phyloP scores from a whole-genome alignment of 768 basidiomycete genomes.

The Chalciporus pseudorubinellus region DNA sequence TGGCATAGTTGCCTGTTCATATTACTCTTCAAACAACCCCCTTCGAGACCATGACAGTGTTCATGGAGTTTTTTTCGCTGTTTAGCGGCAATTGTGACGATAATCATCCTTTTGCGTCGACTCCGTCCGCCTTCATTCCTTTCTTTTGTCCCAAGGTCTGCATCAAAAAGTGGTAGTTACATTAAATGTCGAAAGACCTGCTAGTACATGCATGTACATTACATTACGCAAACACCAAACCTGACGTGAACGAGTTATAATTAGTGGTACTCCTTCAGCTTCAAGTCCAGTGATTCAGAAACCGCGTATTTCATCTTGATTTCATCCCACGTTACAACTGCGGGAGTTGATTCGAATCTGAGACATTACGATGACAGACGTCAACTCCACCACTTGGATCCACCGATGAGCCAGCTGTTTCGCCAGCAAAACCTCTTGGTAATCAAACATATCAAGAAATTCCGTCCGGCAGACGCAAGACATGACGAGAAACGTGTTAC shows the following conservation, averaged over 20 bases:
- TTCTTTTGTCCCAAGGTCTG: neutral
- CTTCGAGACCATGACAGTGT: neutral
- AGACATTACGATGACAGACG: too few species aligned
- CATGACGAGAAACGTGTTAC: neutral
- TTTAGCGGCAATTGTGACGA: neutral
- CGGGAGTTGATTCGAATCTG: neutral
- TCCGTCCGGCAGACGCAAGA: too few species aligned
- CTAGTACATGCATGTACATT: neutral
- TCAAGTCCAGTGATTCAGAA: too few species aligned
- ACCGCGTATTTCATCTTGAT: neutral
- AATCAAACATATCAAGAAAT: too few species aligned
- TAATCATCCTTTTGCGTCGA: slow-evolving; percentile 7
- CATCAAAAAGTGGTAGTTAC: neutral
- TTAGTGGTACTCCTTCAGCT: too few species aligned
- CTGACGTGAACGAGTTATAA: too few species aligned
- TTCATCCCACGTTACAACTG: too few species aligned
- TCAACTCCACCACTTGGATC: too few species aligned
- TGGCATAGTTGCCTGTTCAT: neutral
- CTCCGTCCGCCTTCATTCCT: slow-evolving; percentile 8
- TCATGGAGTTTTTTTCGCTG: neutral
- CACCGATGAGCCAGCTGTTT: too few species aligned
- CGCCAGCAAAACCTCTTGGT: too few species aligned
- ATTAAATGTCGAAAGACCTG: neutral
- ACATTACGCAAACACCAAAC: neutral
- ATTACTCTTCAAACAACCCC: neutral